phyloP scores from a whole-genome alignment of 2,329 filamentous ascomycete genomes.

The Penicillium sp. region DNA sequence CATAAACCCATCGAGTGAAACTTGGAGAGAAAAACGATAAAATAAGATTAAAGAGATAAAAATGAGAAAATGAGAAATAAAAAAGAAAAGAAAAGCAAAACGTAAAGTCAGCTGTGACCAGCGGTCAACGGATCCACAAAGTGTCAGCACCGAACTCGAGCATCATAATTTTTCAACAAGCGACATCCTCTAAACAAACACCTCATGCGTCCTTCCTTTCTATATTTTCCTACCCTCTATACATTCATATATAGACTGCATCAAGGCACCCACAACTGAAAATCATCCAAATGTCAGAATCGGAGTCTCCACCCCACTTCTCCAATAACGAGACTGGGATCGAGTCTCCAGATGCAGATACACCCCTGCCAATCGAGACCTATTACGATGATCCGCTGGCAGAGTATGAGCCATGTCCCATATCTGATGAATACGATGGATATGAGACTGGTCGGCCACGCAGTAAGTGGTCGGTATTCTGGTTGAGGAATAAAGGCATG shows the following conservation, averaged over 20 bases:
- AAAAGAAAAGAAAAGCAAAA: neutral
- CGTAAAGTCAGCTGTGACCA: neutral
- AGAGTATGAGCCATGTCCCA: slow-evolving; percentile 19
- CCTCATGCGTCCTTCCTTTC: neutral
- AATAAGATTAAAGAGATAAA: neutral
- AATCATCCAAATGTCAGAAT: neutral
- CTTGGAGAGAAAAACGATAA: neutral
- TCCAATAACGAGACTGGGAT: neutral
- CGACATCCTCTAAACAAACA: too few relatives aligned
- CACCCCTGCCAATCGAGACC: slow-evolving; percentile 12
- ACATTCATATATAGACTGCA: neutral
- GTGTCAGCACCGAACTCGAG: neutral
- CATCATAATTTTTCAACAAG: neutral
- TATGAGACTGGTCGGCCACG: neutral
- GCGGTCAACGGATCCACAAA: neutral
- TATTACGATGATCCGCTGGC: slow-evolving; percentile 16
- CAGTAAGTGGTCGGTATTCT: slow-evolving; percentile 31
- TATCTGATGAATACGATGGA: slow-evolving; percentile 10
- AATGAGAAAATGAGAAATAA: neutral
- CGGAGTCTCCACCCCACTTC: neutral
- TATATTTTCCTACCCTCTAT: neutral
- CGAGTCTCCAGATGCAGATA: slow-evolving; percentile 14
- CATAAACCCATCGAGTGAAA: neutral
- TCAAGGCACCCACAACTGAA: neutral
- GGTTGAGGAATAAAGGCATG: slow-evolving; percentile 66